Base-by-base conservation (phyloP, 2,329 filamentous ascomycete species). In the Volutella citrinella region DNA sequence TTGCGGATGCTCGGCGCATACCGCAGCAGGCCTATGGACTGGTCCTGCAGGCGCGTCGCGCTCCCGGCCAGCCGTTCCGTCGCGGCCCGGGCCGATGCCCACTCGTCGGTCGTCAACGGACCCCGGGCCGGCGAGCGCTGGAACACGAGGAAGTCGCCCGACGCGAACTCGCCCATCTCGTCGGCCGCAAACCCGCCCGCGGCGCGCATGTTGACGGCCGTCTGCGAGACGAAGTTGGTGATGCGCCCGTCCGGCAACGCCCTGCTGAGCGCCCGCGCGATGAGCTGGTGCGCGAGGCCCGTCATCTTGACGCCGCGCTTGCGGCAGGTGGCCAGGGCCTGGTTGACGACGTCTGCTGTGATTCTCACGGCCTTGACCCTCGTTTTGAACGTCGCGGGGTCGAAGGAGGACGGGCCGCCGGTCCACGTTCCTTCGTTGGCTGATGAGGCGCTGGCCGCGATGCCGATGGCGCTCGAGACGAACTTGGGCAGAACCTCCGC, bases 181-280 rank as follows among this genome's bases (percentile, higher is more conserved):
- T 46, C 34, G 14, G 42, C 25, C 4, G 51, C 30, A 18, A 46
- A 34, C 3, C 51, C 49, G 5, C 52, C 25, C 5, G 49, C 40
- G 4, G 17, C 24, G 3, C 51, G 44, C 49, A 54, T 45, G 22
- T 53, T 54, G 10, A 52, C 25, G 5, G 51, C 36, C 5, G 51
- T 54, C 21, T 46, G 45, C 4, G 40, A 38, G 7, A 49, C 40
- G 10, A 54, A 54, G 2, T 53, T 47, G 10, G 49, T 51, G n/a
- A 51, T 19, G 5, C 31, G 37, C 4, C 37, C 19, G 15, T 47
- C 42, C 1, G 16, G 30, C 4, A 54, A 15, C 3, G 20, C 37
- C 10, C 42, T 40, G 32, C 51, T 52, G 14, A 54, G 15, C 7
- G 45, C 51, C 2, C 51, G 40, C 4, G 32, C 33, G 17, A 54